Conservation (phyloP, 1,139 yeast species). For the Protomyces arabidopsidicola region DNA sequence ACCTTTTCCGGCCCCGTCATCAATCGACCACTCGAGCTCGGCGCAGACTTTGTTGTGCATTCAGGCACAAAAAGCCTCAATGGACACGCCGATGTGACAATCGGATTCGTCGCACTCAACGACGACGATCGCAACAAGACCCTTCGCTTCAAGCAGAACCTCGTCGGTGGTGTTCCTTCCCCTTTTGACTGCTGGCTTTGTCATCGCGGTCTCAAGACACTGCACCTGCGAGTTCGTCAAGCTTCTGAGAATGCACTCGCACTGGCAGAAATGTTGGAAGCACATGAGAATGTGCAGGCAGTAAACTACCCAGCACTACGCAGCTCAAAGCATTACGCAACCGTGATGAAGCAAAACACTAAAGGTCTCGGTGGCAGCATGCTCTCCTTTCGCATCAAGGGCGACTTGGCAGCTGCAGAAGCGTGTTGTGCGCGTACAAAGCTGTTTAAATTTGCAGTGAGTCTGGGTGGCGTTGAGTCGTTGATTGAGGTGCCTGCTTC, state of each 20-base stretch:
- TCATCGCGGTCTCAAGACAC: conserved; percentile 84
- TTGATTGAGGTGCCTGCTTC: conserved; percentile 77
- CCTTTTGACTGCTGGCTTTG: conserved; percentile 92
- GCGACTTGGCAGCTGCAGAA: conserved; percentile 74
- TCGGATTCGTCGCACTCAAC: conserved; percentile 77
- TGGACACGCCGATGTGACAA: conserved; percentile 87
- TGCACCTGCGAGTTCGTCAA: conserved; percentile 73
- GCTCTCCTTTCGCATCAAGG: conserved; percentile 80
- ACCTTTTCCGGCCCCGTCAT: conserved; percentile 91
- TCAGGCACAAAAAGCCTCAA: conserved; percentile 87
- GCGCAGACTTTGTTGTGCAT: conserved; percentile 83
- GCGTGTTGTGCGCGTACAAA: conserved; percentile 68
- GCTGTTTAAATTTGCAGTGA: conserved; percentile 80
- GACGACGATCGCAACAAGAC: conserved; percentile 55
- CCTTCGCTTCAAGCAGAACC: conserved; percentile 75
- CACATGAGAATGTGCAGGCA: conserved; percentile 51
- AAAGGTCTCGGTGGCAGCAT: conserved; percentile 88
- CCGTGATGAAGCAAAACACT: conserved; percentile 72
- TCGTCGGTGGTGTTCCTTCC: conserved; percentile 83
- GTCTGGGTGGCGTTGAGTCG: conserved; percentile 85
- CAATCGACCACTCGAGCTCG: conserved; percentile 74
- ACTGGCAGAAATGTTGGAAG: conserved; percentile 62
- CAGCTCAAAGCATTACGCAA: conserved; percentile 57
- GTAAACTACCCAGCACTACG: conserved; percentile 81
- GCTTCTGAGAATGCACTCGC: conserved; percentile 62